These are phyloP conservation scores for Irpex rosettiformis DNA, from an alignment of 1,284 basidiomycete genomes.

Conservation along the genomic window DNA sequence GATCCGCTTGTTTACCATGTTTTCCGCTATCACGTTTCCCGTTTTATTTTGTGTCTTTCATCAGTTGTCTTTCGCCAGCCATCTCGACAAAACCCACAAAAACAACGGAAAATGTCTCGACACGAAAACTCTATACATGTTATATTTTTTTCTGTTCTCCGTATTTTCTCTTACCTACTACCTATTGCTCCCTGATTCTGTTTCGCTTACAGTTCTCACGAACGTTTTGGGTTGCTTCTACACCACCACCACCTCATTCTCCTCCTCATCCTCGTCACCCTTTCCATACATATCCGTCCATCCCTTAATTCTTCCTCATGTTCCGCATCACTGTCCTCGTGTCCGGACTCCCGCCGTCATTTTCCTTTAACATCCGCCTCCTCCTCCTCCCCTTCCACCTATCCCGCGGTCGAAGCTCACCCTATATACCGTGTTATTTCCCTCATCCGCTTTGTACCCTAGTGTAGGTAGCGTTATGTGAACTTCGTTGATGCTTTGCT, in stretches of 20 bases:
- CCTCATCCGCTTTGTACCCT: slow-evolving; percentile 1
- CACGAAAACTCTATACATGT: slow-evolving; percentile 32
- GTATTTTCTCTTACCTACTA: background rate
- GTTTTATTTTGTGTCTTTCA: slow-evolving; percentile 9
- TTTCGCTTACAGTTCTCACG: slow-evolving; percentile 18
- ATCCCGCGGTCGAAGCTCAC: slow-evolving; percentile 3
- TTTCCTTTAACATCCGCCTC: background rate
- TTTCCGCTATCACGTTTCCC: slow-evolving; percentile 17
- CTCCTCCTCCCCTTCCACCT: background rate
- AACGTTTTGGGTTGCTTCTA: slow-evolving; percentile 20
- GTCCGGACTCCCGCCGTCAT: background rate
- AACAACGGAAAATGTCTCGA: slow-evolving; percentile 43
- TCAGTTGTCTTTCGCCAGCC: background rate
- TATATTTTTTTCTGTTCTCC: slow-evolving; percentile 19
- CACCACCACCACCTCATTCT: slow-evolving; percentile 19
- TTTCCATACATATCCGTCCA: slow-evolving; percentile 13
- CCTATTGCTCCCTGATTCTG: slow-evolving; percentile 19
- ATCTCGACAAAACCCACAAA: slow-evolving; percentile 30
- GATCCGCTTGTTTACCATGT: slow-evolving; percentile 23
- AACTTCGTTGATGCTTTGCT: background rate
- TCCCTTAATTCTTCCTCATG: background rate
- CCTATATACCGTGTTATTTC: slow-evolving; percentile 2
- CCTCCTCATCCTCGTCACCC: slow-evolving; percentile 17
- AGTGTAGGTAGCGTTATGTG: slow-evolving; percentile 21
- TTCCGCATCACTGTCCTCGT: slow-evolving; percentile 12